Conservation (phyloP, 345 rosid genomes). For the Adansonia digitata region DNA sequence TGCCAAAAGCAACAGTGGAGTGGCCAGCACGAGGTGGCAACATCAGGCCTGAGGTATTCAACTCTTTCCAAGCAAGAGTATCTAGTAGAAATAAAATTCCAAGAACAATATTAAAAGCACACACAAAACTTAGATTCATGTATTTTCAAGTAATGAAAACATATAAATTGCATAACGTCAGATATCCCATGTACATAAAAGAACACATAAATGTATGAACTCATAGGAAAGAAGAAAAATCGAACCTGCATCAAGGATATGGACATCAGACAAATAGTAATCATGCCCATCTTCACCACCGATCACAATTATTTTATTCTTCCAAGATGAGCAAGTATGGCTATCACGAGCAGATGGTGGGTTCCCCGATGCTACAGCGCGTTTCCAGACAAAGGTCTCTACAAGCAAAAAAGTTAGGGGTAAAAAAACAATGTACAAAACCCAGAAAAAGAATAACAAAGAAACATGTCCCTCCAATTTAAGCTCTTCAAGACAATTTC, state of each 20-base stretch:
- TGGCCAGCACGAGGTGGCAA: conserved; percentile 99
- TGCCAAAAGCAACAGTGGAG: conserved; percentile 80
- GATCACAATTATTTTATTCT: conserved; percentile 72
- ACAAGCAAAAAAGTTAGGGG: conserved; percentile 15
- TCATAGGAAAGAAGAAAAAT: neutral
- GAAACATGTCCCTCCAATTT: neutral
- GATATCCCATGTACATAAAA: neutral
- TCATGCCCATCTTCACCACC: conserved; percentile 99
- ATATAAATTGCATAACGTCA: neutral
- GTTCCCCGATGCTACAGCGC: conserved; percentile 62
- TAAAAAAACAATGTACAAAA: neutral
- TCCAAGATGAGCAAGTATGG: conserved; percentile 96
- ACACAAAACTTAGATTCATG: neutral
- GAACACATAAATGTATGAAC: neutral
- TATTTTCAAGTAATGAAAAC: conserved; percentile 8
- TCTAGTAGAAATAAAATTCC: conserved; percentile 36
- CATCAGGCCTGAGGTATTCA: conserved; percentile 67
- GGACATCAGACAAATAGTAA: conserved; percentile 90
- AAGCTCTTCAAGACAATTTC: neutral
- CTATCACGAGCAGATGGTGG: conserved; percentile 97
- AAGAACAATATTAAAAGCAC: conserved; percentile 17
- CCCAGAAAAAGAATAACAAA: neutral
- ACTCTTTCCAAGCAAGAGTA: conserved; percentile 84
- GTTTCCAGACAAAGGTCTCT: conserved; percentile 96
- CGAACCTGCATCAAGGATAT: conserved; percentile 89